Evolutionary conservation across 495 filamentous ascomycete genomes (phyloP).

Genomic region (Hypoxylon cercidicola): DNA sequence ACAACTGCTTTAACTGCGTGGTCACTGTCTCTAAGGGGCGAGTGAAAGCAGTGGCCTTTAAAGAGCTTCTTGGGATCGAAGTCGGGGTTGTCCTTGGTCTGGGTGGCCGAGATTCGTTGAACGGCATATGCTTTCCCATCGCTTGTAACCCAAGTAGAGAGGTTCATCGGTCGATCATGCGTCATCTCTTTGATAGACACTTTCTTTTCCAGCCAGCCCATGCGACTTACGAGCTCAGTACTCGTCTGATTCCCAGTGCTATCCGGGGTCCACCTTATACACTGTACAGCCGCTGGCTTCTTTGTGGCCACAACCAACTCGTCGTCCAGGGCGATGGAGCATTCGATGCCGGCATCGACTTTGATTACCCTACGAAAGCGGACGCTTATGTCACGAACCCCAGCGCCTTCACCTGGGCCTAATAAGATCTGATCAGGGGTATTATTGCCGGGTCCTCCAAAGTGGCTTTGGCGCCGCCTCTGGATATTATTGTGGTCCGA

Average conservation of each 20-base stretch:
- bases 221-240: constrained; percentile 88
- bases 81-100: constrained; percentile 42
- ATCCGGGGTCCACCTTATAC: constrained; percentile 93
- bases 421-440: constrained; percentile 64
- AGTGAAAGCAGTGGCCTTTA: constrained; percentile 90
- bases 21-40: constrained; percentile 66
- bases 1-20: constrained; percentile 80
- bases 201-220: constrained; percentile 84
- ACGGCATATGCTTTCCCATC: constrained; percentile 94
- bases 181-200: constrained; percentile 85
- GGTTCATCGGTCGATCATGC: constrained; percentile 96
- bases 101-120: constrained; percentile 64
- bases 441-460: constrained; percentile 66
- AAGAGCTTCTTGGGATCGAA: constrained; percentile 74
- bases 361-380: constrained; percentile 98
- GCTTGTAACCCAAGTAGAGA: constrained; percentile 91
- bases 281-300: constrained; percentile 94
- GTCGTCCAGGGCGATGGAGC: constrained; percentile 88
- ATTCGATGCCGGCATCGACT: constrained; percentile 92
- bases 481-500: constrained; percentile 72
- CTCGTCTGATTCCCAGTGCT: constrained; percentile 83
- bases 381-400: constrained; percentile 85
- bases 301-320: constrained; percentile 93
- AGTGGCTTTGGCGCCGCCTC: constrained; percentile 75
- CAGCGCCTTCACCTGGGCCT: constrained; percentile 78